Evolutionary conservation across 805 yeast genomes (phyloP).

Genomic region (Ogataea minuta): DNA sequence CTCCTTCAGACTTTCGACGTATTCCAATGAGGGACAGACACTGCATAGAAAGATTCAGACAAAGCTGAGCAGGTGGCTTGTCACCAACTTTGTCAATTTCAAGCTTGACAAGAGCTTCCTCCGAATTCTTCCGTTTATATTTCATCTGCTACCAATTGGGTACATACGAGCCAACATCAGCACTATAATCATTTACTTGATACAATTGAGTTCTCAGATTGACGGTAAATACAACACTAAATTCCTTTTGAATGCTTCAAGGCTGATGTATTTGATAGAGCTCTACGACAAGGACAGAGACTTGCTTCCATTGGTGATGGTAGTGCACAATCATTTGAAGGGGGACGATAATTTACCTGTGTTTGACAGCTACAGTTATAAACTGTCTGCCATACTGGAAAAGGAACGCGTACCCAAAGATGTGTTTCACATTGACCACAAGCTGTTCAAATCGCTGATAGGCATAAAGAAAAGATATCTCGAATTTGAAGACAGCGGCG

Average conservation of each 20-base stretch:
- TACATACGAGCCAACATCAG: conserved; percentile 25
- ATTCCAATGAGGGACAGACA: conserved; percentile 21
- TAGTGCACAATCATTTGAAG: conserved; percentile 16
- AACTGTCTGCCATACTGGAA: conserved; percentile 13
- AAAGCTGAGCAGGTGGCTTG: conserved; percentile 21
- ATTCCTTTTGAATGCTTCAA: conserved; percentile 25
- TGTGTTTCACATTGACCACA: conserved; percentile 17
- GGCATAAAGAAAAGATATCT: conserved; percentile 13
- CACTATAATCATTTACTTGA: conserved; percentile 21
- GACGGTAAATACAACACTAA: conserved; percentile 21
- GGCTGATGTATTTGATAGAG: conserved; percentile 21
- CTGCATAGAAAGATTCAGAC: conserved; percentile 21
- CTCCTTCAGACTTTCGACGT: conserved; percentile 23
- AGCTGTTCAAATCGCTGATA: conserved; percentile 8
- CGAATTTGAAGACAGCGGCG: conserved; percentile 6
- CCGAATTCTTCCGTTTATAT: conserved; percentile 23
- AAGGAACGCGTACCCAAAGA: conserved; percentile 8
- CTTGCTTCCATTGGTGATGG: conserved; percentile 17
- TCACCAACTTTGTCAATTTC: conserved; percentile 24
- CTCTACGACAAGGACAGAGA: conserved; percentile 21
- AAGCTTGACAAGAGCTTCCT: conserved; percentile 20
- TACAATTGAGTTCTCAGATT: conserved; percentile 17
- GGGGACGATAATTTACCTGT: conserved; percentile 7
- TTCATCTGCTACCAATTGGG: conserved; percentile 29
- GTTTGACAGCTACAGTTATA: conserved; percentile 24